Evolutionary conservation across 768 basidiomycete species (phyloP), one percentile per base, ranked within the genome.

Genomic region (Peribolospora baueri): DNA sequence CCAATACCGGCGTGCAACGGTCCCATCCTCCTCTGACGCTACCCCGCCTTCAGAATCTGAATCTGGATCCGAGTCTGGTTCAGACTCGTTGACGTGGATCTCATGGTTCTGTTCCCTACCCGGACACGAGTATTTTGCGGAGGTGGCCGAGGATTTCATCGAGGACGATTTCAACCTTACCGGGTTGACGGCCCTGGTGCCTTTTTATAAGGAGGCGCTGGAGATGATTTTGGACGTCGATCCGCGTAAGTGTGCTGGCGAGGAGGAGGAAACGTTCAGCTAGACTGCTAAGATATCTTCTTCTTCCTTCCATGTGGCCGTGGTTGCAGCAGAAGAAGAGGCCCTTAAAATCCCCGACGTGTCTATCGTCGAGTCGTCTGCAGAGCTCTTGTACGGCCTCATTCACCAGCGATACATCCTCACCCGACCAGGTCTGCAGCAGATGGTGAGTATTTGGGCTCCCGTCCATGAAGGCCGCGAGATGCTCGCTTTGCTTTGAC

Each of bases 151-250:
- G 66, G 93, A 98, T 66, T 98, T 97, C 69, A 97, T 98, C 67
- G 87, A 97, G 67, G 93, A 98, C 70, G 86, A 97, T 66, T 98
- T 98, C 72, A 98, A 98, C 70, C 73, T 98, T 45, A 98, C 93
- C 5, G 93, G 93, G 5, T 70, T 98, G 66, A 91, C 88, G 65
- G 76, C 76, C 41, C 80, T 90, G 80, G 93, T 97, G 13, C 93
- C 93, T 6, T 98, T 98, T 67, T 98, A 91, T 87, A 97, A 95
- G 68, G 93, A 98, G 68, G 93, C 93, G 48, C 84, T 98, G 81
- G 93, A 98, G 71, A 98, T 98, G 93, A 87, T 98, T 11, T 70
- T 98, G 61, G 93, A 98, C 70, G 91, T 97, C 53, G 93, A 98
- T 70, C 87, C 93, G 73, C 88, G 91, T 90, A 66, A 67, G 80